Evolutionary conservation across 2,329 filamentous ascomycete genomes (phyloP).

Genomic region (Calonectria pseudoreteaudii): DNA sequence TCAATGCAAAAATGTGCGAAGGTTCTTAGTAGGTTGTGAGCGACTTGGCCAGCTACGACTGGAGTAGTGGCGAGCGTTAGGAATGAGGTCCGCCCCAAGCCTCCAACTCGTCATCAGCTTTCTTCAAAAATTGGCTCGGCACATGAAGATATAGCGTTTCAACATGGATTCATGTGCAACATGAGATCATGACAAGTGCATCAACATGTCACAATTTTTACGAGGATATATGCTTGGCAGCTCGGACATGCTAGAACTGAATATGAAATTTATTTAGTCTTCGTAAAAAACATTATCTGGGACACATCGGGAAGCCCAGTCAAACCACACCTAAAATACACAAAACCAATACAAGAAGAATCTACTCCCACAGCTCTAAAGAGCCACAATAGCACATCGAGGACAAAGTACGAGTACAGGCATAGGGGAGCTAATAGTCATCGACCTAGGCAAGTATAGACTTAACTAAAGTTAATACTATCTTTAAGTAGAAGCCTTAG

Average conservation of each 20-base stretch:
- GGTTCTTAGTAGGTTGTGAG: background rate
- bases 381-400: too few relatives aligned
- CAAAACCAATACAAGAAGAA: too few relatives aligned
- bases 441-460: too few relatives aligned
- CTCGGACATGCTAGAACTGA: background rate
- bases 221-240: background rate
- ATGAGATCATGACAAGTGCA: background rate
- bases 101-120: background rate
- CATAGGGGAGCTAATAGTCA: too few relatives aligned
- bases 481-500: too few relatives aligned
- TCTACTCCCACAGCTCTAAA: too few relatives aligned
- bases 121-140: slow-evolving; percentile 5
- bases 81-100: background rate
- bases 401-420: too few relatives aligned
- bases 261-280: background rate
- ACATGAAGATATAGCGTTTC: background rate
- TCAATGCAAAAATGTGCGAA: background rate
- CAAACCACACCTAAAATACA: too few relatives aligned
- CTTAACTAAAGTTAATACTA: too few relatives aligned
- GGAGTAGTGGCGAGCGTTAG: slow-evolving; percentile 5
- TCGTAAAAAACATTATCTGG: too few relatives aligned
- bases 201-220: background rate
- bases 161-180: background rate
- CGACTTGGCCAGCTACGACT: background rate
- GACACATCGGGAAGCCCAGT: too few relatives aligned